Conservation (phyloP, 768 basidiomycete genomes). For the Phlebiopsis flavidoalba region DNA sequence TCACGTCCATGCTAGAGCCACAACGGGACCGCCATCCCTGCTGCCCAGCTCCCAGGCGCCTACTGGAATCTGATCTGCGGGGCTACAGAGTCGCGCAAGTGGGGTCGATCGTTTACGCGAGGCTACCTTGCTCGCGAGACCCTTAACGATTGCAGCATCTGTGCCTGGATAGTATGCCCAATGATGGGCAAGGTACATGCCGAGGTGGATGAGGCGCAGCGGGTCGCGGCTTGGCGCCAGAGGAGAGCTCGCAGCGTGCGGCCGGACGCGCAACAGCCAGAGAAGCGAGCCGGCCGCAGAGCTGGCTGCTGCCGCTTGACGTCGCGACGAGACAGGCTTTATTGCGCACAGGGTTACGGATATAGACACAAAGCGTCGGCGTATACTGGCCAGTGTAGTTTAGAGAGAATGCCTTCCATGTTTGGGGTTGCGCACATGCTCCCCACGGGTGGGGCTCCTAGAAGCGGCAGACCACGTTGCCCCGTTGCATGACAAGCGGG, state of each 20-base stretch:
- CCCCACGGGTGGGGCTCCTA: slow-evolving; percentile 12
- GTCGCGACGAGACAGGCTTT: slow-evolving; percentile 26
- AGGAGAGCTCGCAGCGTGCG: slow-evolving; percentile 23
- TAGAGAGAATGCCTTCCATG: slow-evolving; percentile 2
- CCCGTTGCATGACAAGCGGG: slow-evolving; percentile 8
- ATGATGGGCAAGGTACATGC: slow-evolving; percentile 59
- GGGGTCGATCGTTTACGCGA: neutral
- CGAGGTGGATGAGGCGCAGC: slow-evolving; percentile 52
- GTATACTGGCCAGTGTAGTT: neutral
- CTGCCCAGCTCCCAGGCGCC: neutral
- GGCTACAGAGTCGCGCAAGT: neutral
- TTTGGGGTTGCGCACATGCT: neutral
- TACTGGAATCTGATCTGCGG: neutral
- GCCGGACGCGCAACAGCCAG: slow-evolving; percentile 56
- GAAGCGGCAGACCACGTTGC: slow-evolving; percentile 13
- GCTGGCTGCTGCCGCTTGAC: slow-evolving; percentile 39
- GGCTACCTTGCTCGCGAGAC: neutral
- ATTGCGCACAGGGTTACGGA: neutral
- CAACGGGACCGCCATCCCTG: neutral
- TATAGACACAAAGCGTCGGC: neutral
- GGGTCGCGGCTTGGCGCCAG: neutral
- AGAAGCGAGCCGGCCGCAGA: slow-evolving; percentile 37
- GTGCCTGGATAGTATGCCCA: slow-evolving; percentile 70
- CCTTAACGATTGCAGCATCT: slow-evolving; percentile 25
- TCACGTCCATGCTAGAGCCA: neutral